Conservation (phyloP, 345 rosid genomes). For the Eutrema yunnanense region DNA sequence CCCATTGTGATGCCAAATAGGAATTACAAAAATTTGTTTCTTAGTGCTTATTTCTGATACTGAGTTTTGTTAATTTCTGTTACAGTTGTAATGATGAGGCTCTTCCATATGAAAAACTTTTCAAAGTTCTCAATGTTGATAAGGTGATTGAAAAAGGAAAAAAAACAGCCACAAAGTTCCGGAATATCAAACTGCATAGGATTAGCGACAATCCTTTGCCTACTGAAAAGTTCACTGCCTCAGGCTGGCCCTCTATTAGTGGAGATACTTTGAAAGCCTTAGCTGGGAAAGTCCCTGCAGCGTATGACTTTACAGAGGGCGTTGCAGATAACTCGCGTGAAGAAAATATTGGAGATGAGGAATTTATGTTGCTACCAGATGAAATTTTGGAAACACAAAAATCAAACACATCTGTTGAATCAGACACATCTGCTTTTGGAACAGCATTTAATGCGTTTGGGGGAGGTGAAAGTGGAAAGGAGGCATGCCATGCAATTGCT, state of each 20-base stretch:
- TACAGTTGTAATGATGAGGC: slow-evolving; percentile 41
- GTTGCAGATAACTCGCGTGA: slow-evolving; percentile 31
- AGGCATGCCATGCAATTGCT: slow-evolving; percentile 90
- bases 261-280: slow-evolving; percentile 72
- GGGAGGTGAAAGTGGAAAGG: slow-evolving; percentile 53
- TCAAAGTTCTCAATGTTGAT: slow-evolving; percentile 73
- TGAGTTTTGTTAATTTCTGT: slow-evolving; percentile 19
- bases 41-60: not conserved
- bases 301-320: slow-evolving; percentile 40
- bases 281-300: slow-evolving; percentile 77
- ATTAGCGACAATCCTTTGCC: slow-evolving; percentile 45
- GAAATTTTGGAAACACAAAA: slow-evolving; percentile 22
- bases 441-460: slow-evolving; percentile 48
- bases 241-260: slow-evolving; percentile 87
- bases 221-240: slow-evolving; percentile 61
- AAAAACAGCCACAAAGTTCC: slow-evolving; percentile 59
- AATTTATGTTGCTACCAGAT: slow-evolving; percentile 12
- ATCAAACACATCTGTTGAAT: slow-evolving; percentile 22
- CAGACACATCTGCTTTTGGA: slow-evolving; percentile 50
- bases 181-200: slow-evolving; percentile 52
- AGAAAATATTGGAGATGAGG: slow-evolving; percentile 26
- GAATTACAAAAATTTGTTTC: not conserved
- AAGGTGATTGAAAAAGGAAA: slow-evolving; percentile 85
- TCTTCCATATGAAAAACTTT: slow-evolving; percentile 44
- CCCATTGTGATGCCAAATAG: not conserved